Base-by-base conservation (phyloP, 768 basidiomycete species). In the Rickenella mellea region DNA sequence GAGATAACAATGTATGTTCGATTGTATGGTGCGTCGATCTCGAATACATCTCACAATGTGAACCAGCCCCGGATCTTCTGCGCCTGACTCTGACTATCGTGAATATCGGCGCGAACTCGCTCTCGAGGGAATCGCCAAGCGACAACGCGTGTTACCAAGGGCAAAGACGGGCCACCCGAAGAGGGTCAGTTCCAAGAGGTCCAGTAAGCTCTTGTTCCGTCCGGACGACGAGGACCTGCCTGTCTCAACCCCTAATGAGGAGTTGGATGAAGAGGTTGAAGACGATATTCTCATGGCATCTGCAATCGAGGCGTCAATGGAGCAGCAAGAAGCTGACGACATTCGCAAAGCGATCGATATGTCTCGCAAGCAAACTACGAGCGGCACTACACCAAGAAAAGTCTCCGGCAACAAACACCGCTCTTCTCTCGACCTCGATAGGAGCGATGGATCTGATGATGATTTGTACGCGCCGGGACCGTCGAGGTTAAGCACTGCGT, bases 1-100 rank as follows among this genome's bases (percentile, higher is more conserved):
- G 83, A 89, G 57, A 77, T 88, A 19, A 51, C 58, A 41, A 78
- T 86, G 87, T 84, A 62, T 44, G 79, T 49, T 22, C 15, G 19
- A 36, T 15, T 17, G 15, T 19, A 22, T 17, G 19, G 19, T 10
- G 8, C 29, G 20, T 40, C 24, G 21, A 21, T 24, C 12, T 6
- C 27, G 25, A 2, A 17, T 15, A 21, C 19, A 40, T 30, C 27
- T 12, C 19, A 29, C 17, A 20, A 30, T 45, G 36, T 31, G 31
- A 36, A 22, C 9, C 41, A 70, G 69, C 43, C 67, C 71, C 36
- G 45, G 41, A 12, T 40, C 60, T 26, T 53, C 53, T 17, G 48
- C 55, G 2, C 58, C 64, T 19, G 84, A 88, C 55, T 61, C 72
- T 3, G 83, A 87, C 52, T 60, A 85, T 44, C 72, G 73, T 30